Base-by-base conservation (phyloP, 2,329 filamentous ascomycete species). In the Alternaria incomplexa region DNA sequence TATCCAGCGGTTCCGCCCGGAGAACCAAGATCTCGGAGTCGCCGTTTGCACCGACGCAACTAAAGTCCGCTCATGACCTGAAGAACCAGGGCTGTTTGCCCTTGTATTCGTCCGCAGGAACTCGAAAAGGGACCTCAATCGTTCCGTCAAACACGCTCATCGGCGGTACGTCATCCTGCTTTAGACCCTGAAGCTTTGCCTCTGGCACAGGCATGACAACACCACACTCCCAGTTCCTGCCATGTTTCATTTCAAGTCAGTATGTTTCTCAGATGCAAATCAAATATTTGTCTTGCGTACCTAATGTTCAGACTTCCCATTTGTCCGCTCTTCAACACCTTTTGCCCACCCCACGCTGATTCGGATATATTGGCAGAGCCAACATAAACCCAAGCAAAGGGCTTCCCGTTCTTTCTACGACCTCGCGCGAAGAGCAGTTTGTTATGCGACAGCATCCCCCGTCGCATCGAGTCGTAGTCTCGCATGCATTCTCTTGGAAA, bases 281-380 rank as follows among this genome's bases (percentile, higher is more conserved):
- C 4, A 17, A 17, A 40, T 17, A n/a, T 17, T 9, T 40, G 3
- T 17, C 17, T 13, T 17, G 36, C 36, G 36, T 40, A 40, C 36
- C 36, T 40, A n/a, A 75, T 62, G 11, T 87, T 93, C 66, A 98
- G 84, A 78, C 93, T 97, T 12, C 89, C 87, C 64, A 87, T 80
- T 64, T 90, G 90, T 3, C 88, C 90, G 8, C 78, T 81, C 69
- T 86, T 88, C 72, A 96, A 90, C 73, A 89, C 89, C 57, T 90
- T 87, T 28, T 97, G 81, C 50, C 89, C 89, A 22, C 95, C 96
- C 95, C 96, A 99, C 28, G 96, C 96, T 77, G 92, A 94, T 79
- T 97, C 93, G 0, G 93, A 97, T 26, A 97, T 81, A 80, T 99
- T 99, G 8, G 93, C 93, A 71, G 93, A 97, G 15, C 96, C 96